phyloP scores from a whole-genome alignment of 208 protist species.

The Porcisia deanei region DNA sequence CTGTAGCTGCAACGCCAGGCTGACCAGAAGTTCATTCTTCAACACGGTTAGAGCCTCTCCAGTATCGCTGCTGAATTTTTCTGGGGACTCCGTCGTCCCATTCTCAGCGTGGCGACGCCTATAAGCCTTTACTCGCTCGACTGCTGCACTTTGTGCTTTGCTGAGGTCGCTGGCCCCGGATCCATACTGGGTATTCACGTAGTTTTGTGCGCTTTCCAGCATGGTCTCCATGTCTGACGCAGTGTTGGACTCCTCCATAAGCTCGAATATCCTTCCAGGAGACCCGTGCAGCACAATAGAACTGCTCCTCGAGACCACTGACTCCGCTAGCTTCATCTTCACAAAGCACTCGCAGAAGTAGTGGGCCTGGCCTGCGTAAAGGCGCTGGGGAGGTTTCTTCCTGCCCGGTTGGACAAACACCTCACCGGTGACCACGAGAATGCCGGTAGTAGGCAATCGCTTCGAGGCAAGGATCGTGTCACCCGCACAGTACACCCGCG shows the following conservation, averaged over 20 bases:
- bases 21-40: constrained; percentile 61
- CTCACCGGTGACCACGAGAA: constrained; percentile 35
- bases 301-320: constrained; percentile 41
- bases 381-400: background rate
- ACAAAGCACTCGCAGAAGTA: constrained; percentile 62
- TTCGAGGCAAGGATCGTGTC: constrained; percentile 33
- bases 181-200: constrained; percentile 39
- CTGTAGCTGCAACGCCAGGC: constrained; percentile 52
- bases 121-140: constrained; percentile 32
- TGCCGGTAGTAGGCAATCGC: constrained; percentile 25
- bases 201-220: constrained; percentile 31
- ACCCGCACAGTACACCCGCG: constrained; percentile 42
- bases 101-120: constrained; percentile 10
- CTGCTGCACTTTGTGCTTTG: constrained; percentile 43
- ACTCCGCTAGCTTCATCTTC: constrained; percentile 26
- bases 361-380: constrained; percentile 31
- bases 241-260: constrained; percentile 15
- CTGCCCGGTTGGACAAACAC: constrained; percentile 18
- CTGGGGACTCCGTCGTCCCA: background rate
- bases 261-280: constrained; percentile 37
- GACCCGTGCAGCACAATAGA: constrained; percentile 42
- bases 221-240: constrained; percentile 22
- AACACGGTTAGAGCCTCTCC: constrained; percentile 1
- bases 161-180: constrained; percentile 16
- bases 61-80: background rate